Evolutionary conservation across 352 stramenopile species (phyloP).

Genomic region (Pythium rhizo-oryzae): DNA sequence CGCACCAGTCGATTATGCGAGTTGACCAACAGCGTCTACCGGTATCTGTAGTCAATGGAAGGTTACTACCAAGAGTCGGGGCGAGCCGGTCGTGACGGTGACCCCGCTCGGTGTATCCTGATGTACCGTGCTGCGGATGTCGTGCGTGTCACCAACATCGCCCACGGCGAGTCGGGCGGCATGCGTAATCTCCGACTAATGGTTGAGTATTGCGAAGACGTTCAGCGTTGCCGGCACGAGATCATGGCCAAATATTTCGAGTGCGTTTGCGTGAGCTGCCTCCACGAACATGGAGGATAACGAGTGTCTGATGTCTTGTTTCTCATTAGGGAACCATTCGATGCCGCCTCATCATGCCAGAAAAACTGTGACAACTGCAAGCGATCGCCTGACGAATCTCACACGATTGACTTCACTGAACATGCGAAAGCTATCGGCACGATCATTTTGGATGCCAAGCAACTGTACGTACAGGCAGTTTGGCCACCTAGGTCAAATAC

Average conservation of each 20-base stretch:
- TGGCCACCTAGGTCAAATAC: neutral
- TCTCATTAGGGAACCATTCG: conserved; percentile 40
- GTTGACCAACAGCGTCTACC: neutral
- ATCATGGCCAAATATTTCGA: conserved; percentile 55
- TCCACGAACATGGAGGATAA: neutral
- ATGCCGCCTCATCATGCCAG: conserved; percentile 41
- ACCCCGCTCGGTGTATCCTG: conserved; percentile 84
- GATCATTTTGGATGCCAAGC: conserved; percentile 49
- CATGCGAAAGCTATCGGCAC: conserved; percentile 55
- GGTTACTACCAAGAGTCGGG: conserved; percentile 98
- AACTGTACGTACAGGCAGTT: conserved; percentile 33
- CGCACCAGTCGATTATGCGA: neutral
- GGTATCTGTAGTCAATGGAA: conserved; percentile 90
- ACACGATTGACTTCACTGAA: conserved; percentile 44
- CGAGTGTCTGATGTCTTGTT: neutral
- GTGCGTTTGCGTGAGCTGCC: conserved; percentile 28
- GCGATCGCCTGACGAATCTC: conserved; percentile 25
- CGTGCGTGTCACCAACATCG: conserved; percentile 66
- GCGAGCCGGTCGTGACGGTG: conserved; percentile 94
- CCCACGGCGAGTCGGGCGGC: conserved; percentile 58
- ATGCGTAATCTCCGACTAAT: conserved; percentile 70
- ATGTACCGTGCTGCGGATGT: conserved; percentile 86
- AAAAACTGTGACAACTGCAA: conserved; percentile 57
- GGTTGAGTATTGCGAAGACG: conserved; percentile 51
- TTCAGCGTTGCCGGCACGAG: conserved; percentile 26